These are phyloP conservation scores for Saccharomycopsis hybrid DNA, from an alignment of 1,139 yeast species.

Conservation along the genomic window DNA sequence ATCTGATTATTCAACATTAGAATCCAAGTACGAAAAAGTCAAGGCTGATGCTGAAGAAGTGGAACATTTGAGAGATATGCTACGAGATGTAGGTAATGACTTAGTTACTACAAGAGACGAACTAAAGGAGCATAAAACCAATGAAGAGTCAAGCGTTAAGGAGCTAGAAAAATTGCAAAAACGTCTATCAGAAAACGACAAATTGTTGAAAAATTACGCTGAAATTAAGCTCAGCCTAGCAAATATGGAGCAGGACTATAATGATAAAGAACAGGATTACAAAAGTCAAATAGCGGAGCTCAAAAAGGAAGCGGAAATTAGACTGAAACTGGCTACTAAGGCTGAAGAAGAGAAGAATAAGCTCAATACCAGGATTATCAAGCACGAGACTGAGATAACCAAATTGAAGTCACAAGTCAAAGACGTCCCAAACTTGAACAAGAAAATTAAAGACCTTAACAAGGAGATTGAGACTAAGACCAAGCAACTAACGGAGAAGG, in stretches of 20 bases:
- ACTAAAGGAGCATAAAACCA: conserved; percentile 24
- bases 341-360: conserved; percentile 20
- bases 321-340: conserved; percentile 22
- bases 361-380: conserved; percentile 21
- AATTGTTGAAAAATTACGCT: conserved; percentile 22
- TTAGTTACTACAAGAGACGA: conserved; percentile 25
- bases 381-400: conserved; percentile 22
- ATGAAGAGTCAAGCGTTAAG: conserved; percentile 12
- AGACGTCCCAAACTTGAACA: conserved; percentile 5
- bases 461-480: conserved; percentile 10
- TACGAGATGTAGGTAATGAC: conserved; percentile 22
- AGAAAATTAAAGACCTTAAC: conserved; percentile 7
- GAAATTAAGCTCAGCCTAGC: conserved; percentile 19
- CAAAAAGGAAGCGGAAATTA: conserved; percentile 21
- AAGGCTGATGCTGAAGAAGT: conserved; percentile 17
- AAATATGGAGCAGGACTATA: conserved; percentile 21
- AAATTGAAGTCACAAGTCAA: conserved; percentile 15
- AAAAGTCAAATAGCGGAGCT: conserved; percentile 20
- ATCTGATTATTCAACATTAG: neutral
- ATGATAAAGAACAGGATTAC: conserved; percentile 22
- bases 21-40: conserved; percentile 1
- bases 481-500: conserved; percentile 14
- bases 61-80: conserved; percentile 21
- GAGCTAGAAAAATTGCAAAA: conserved; percentile 21
- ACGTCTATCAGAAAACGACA: conserved; percentile 22